Evolutionary conservation across 2,329 filamentous ascomycete species (phyloP), one percentile per base, ranked within the genome.

Genomic region (Claviceps maximensis): DNA sequence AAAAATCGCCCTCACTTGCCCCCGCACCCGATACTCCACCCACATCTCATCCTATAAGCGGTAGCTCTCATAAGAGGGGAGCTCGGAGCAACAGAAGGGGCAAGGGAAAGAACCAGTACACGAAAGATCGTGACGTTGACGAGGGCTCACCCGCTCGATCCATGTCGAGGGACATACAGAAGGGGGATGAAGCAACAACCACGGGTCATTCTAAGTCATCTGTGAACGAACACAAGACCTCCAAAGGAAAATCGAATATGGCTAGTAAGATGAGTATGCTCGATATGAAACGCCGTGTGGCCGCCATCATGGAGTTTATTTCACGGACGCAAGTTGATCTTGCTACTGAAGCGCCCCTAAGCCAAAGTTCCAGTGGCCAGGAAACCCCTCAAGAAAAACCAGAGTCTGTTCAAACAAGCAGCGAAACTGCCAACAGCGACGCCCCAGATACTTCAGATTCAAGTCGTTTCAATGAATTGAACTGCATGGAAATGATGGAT

Each of bases 401-500:
- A 57, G 69, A 64, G 49, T 60, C 63, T 50, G 63, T 60, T 27
- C 68, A 67, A 48, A 57, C 67, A 10, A 71, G 71, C 53, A 69
- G 67, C n/a, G 51, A 60, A 40, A 54, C 55, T 25, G 61, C 61
- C 44, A 62, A 62, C 42, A 62, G 59, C 31, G 57, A 57, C 45
- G 56, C 56, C n/a, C 49, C 59, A 15, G 61, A 61, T 21, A 49
- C 60, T 19, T 55, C 60, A 9, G 57, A 59, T 23, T 56, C 55
- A 19, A 76, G 72, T 60, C 78, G 83, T 1, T 95, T 95, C 67
- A 87, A 84, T 59, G 79, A 85, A 9, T 72, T 95, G 58, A 86
- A 74, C 54, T 89, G 85, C 59, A 74, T 87, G 58, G 87, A 94
- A 69, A 94, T 95, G 87, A 94, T 94, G 87, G 89, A 94, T 65